phyloP scores from a whole-genome alignment of 176 grass and related monocot species.

The Oryza glumipatula region DNA sequence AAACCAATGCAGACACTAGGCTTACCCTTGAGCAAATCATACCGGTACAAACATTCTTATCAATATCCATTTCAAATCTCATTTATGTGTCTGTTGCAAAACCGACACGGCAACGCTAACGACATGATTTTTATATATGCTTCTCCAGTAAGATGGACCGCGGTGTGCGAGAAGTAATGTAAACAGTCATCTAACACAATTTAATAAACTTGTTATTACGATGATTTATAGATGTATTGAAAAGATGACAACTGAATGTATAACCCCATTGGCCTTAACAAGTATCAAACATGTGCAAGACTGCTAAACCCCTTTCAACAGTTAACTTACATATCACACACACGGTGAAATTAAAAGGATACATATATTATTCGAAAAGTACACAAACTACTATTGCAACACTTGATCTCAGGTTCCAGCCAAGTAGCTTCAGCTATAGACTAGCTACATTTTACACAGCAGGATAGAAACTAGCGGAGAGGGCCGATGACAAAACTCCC shows the following conservation, averaged over 20 bases:
- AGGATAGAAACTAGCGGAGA: not conserved
- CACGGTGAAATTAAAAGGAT: no score
- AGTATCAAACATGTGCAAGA: not conserved
- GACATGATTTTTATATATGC: no score
- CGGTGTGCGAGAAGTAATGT: not conserved
- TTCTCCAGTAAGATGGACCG: no score
- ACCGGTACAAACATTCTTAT: no score
- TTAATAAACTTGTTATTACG: not conserved
- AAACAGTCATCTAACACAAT: not conserved
- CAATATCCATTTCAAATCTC: no score
- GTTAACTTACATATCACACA: no score
- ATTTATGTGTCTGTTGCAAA: no score
- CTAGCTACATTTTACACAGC: not conserved
- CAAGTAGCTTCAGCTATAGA: not conserved
- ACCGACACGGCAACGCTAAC: no score
- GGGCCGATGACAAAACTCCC: not conserved
- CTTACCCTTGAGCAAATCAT: no score
- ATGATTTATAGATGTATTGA: not conserved
- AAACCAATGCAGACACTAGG: no score
- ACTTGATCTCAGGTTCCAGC: constrained; percentile 16
- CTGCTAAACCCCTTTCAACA: not conserved
- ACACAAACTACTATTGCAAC: not conserved
- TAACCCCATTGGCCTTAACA: not conserved
- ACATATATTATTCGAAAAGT: constrained; percentile 29
- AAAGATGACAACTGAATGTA: not conserved